phyloP scores from a whole-genome alignment of 2,329 filamentous ascomycete genomes.

The Penicillium sp. region DNA sequence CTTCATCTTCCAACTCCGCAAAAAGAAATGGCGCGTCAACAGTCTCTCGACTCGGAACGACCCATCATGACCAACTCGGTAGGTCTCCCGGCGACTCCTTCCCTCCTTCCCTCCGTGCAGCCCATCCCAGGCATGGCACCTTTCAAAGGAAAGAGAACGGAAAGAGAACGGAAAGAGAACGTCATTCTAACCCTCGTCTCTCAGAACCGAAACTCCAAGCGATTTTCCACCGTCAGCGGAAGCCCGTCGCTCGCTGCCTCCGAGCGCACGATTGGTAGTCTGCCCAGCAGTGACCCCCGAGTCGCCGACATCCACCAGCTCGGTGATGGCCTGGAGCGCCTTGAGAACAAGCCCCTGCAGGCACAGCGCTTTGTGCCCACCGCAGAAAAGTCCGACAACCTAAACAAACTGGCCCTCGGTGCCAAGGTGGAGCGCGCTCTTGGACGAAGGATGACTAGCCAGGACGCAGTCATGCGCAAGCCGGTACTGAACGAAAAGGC shows the following conservation, averaged over 20 bases:
- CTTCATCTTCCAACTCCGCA: neutral
- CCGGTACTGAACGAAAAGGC: slow-evolving; percentile 45
- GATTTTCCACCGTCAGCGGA: slow-evolving; percentile 52
- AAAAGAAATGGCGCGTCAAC: slow-evolving; percentile 35
- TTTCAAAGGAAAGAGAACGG: neutral
- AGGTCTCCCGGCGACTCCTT: slow-evolving; percentile 17
- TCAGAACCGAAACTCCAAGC: slow-evolving; percentile 49
- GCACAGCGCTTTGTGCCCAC: slow-evolving; percentile 76
- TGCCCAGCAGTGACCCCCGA: slow-evolving; percentile 48
- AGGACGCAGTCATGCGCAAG: slow-evolving; percentile 77
- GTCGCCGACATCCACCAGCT: slow-evolving; percentile 67
- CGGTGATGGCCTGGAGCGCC: slow-evolving; percentile 73
- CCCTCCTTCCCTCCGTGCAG: slow-evolving; percentile 6
- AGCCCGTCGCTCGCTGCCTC: slow-evolving; percentile 46
- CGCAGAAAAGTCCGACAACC: slow-evolving; percentile 72
- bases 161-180: neutral
- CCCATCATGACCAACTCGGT: slow-evolving; percentile 55
- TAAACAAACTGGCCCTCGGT: slow-evolving; percentile 81
- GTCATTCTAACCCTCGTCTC: neutral
- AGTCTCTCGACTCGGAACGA: slow-evolving; percentile 51
- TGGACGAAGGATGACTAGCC: slow-evolving; percentile 76
- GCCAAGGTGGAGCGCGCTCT: slow-evolving; percentile 88
- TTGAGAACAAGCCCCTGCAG: slow-evolving; percentile 81
- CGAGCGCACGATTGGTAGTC: slow-evolving; percentile 41
- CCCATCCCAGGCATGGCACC: neutral